Base-by-base conservation (phyloP, 2,329 filamentous ascomycete genomes). In the Botrytis paeoniae region DNA sequence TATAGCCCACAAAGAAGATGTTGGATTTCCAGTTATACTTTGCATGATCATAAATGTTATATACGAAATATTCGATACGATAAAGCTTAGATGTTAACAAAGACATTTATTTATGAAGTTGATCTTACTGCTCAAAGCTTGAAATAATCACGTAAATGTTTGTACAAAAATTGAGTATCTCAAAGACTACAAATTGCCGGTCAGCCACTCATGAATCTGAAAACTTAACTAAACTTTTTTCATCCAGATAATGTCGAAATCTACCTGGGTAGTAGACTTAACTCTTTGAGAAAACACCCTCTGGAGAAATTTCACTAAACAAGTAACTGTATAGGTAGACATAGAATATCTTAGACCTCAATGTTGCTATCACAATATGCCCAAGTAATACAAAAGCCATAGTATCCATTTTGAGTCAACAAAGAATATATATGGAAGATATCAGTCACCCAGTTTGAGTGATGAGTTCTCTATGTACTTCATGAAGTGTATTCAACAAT, bases 161-260 rank as follows among this genome's bases (percentile, higher is more conserved):
- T 9, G 16, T 18, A 54, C 16, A 29, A 18, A 29, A 16, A 57
- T 57, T 29, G 51, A 57, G 3, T 3, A 32, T 57, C 22, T 48
- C 45, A 48, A 48, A 48, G 20, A 48, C 22, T 25, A 25, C 4
- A 4, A 12, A 22, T 5, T 48, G 20, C 45, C 3, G 22, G 22
- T 48, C 45, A 48, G 32, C 3, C 16, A 54, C 51, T 16, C 18
- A 9, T 29, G 10, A n/a, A 14, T 51, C 22, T 51, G 25, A n/a
- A 2, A 18, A 51, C 10, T 51, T 51, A 1, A 25, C 4, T 3
- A 6, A 14, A 5, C 10, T n/a, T 12, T 5, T 5, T 51, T n/a
- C 1, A n/a, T 51, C 25, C 1, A n/a, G 9, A 14, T n/a, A 7
- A 51, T 14, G 0, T 6, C 25, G 0, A n/a, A 14, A n/a, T 14